Evolutionary conservation across 164 flowering plant species (phyloP).

Genomic region (Macadamia integrifolia): DNA sequence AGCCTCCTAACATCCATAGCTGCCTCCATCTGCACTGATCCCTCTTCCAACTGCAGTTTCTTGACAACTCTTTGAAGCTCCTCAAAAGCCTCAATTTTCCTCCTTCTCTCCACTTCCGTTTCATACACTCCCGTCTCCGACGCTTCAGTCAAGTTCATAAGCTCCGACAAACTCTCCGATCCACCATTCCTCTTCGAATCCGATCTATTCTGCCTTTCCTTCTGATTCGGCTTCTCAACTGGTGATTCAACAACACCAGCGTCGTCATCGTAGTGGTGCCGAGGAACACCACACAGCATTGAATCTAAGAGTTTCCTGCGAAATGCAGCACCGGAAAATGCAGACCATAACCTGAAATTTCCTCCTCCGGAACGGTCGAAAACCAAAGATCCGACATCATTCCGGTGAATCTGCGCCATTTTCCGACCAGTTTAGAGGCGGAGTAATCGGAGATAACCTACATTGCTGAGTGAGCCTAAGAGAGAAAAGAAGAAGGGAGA

Average conservation of each 20-base stretch:
- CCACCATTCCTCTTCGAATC: slow-evolving; percentile 11
- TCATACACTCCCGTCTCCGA: slow-evolving; percentile 18
- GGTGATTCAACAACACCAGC: slow-evolving; percentile 2
- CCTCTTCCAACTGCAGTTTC: slow-evolving; percentile 31
- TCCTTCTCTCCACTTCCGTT: slow-evolving; percentile 37
- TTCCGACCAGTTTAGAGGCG: not conserved
- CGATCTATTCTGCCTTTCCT: slow-evolving; percentile 2
- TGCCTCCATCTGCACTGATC: slow-evolving; percentile 27
- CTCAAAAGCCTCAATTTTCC: slow-evolving; percentile 52
- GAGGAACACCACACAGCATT: slow-evolving; percentile 28
- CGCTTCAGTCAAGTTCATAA: slow-evolving; percentile 41
- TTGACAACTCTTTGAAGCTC: slow-evolving; percentile 48
- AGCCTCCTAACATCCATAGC: slow-evolving; percentile 49
- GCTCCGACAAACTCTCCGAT: slow-evolving; percentile 67
- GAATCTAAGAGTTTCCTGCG: slow-evolving; percentile 30
- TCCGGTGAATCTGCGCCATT: slow-evolving; percentile 48
- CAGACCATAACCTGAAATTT: slow-evolving; percentile 20
- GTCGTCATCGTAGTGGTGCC: slow-evolving; percentile 16
- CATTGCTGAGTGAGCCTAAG: slow-evolving; percentile 21
- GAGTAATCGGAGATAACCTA: slow-evolving; percentile 3
- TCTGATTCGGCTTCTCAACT: not conserved
- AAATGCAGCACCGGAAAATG: slow-evolving; percentile 31
- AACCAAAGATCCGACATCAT: slow-evolving; percentile 47
- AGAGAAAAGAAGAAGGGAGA: slow-evolving; percentile 1
- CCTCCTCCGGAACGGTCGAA: slow-evolving; percentile 29